These are phyloP conservation scores for Ramaria rubella DNA, from an alignment of 768 basidiomycete species.

Conservation along the genomic window DNA sequence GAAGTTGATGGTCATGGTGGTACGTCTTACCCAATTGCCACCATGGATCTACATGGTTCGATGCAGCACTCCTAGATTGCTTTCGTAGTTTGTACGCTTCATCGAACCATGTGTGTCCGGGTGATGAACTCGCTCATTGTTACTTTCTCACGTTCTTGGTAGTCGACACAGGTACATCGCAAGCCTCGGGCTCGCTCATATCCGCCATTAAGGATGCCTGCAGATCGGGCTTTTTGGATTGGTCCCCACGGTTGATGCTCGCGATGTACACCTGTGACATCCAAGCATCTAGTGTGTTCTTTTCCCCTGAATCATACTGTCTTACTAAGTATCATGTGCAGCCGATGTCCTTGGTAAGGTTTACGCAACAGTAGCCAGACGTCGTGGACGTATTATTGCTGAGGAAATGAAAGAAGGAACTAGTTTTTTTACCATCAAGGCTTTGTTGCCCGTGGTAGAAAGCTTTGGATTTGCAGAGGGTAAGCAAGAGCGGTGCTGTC, in stretches of 20 bases:
- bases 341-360: constrained; percentile 98
- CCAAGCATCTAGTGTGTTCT: constrained; percentile 83
- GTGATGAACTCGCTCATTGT: not conserved
- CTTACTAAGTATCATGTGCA: constrained; percentile 23
- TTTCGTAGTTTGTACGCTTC: too few species aligned
- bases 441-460: constrained; percentile 91
- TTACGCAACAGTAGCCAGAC: constrained; percentile 88
- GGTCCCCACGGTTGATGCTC: constrained; percentile 94
- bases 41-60: not conserved
- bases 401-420: constrained; percentile 99
- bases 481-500: constrained; percentile 29
- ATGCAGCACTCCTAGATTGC: too few species aligned
- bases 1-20: constrained; percentile 2
- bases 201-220: constrained; percentile 87
- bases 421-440: constrained; percentile 85
- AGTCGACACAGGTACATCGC: constrained; percentile 33
- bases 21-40: not conserved
- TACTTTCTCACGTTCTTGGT: not conserved
- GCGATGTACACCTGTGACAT: constrained; percentile 99
- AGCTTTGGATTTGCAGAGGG: constrained; percentile 98
- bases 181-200: constrained; percentile 86
- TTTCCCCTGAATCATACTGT: constrained; percentile 3
- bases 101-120: too few species aligned
- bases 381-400: constrained; percentile 86
- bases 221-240: constrained; percentile 83